Evolutionary conservation across 768 basidiomycete genomes (phyloP), one percentile per base, ranked within the genome.

Genomic region (Mycena indigotica): DNA sequence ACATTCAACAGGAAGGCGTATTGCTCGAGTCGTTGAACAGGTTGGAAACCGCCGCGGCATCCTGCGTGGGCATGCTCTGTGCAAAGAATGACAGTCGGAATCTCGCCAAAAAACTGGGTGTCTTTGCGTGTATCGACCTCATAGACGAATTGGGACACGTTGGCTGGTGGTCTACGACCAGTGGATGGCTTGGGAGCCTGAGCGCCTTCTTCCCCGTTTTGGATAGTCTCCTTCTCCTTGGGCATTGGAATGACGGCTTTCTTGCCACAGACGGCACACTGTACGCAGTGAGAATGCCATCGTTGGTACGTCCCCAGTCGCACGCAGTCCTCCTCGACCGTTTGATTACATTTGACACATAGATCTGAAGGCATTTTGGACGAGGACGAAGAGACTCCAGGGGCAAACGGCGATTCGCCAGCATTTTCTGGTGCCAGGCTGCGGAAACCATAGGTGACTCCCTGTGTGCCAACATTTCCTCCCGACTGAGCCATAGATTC

Each of bases 1-100:
- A 98, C 97, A 68, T 98, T 98, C 52, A 99, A 78, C 55, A 99
- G 75, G 79, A 95, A 99, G 2, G 97, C 93, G 71, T 97, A 99
- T 70, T 99, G 97, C 77, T 99, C 97, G 62, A 99, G 75, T 55
- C 96, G 81, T 58, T 95, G 93, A 16, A 97, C 97, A 17, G 91
- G 81, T 68, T 92, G 90, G 73, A 98, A 98, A 12, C 95, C 94
- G 23, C 73, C 68, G 55, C 84, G 78, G 66, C 88, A 91, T 16
- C 81, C 82, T 25, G 74, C 65, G 67, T 87, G 85, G 6, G 81
- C 85, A 70, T 96, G 95, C 15, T 88, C 86, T 4, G 79, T 81
- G 71, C 96, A 98, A 58, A 86, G 82, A 61, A 93, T 85, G 50
- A 84, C 75, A 28, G 81, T 85, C 21, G 91, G 90, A 24, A 89